Evolutionary conservation across 2,329 filamentous ascomycete genomes (phyloP).

Genomic region (Alternaria novae-zelandiae): DNA sequence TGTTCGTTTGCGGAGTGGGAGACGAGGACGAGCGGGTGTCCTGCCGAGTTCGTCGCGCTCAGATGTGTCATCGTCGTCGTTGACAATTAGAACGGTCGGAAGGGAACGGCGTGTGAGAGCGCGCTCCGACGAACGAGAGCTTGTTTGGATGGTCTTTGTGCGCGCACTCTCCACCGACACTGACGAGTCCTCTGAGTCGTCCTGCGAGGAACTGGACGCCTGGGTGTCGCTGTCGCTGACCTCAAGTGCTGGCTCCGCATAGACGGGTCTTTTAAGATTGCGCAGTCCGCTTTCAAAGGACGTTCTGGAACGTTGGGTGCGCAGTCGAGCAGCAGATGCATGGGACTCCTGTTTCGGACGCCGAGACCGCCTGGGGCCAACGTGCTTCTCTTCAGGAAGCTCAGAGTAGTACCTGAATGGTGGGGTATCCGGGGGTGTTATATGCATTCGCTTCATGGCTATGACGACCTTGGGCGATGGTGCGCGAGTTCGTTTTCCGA

Average conservation of each 20-base stretch:
- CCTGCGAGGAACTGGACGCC: neutral
- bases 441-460: conserved; percentile 23
- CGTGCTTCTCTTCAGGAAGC: conserved; percentile 18
- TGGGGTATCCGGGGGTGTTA: conserved; percentile 24
- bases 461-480: conserved; percentile 38
- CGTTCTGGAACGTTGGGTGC: conserved; percentile 19
- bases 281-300: conserved; percentile 25
- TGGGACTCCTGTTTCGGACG: conserved; percentile 10
- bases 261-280: conserved; percentile 19
- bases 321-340: neutral
- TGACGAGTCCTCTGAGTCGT: neutral
- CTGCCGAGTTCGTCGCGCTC: conserved; percentile 22
- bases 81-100: neutral
- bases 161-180: neutral
- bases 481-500: conserved; percentile 35
- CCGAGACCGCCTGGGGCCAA: conserved; percentile 10
- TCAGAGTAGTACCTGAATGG: conserved; percentile 23
- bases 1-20: neutral
- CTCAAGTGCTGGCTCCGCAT: conserved; percentile 11
- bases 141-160: neutral
- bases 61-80: neutral
- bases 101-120: neutral
- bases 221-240: neutral
- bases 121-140: neutral
- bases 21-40: conserved; percentile 6